Evolutionary conservation across 495 filamentous ascomycete genomes (phyloP).

Genomic region (Penicillium ochrochloron): DNA sequence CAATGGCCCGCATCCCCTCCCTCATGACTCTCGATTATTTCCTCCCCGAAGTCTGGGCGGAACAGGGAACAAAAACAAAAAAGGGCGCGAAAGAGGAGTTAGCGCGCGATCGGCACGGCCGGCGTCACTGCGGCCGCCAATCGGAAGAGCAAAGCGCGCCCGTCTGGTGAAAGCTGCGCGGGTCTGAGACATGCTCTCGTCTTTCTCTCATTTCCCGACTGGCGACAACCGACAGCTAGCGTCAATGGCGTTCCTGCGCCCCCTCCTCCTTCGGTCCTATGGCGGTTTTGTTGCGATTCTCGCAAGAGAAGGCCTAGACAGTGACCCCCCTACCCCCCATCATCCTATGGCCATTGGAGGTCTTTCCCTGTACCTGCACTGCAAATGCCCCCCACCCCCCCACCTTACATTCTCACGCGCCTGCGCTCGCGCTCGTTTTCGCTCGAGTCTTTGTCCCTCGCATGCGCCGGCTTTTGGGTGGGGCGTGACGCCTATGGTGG

Average conservation of each 20-base stretch:
- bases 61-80: conserved; percentile 20
- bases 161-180: conserved; percentile 28
- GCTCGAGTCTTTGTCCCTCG: neutral
- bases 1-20: neutral
- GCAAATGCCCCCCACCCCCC: neutral
- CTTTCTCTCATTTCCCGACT: conserved; percentile 17
- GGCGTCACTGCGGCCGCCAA: conserved; percentile 36
- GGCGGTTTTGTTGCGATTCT: neutral
- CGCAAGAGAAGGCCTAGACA: too few relatives aligned
- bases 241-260: conserved; percentile 7
- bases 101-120: conserved; percentile 52
- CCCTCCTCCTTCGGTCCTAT: neutral
- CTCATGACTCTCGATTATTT: neutral
- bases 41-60: neutral
- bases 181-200: conserved; percentile 34
- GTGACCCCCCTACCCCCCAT: too few relatives aligned
- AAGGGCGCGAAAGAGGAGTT: conserved; percentile 32
- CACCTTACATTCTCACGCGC: conserved; percentile 29
- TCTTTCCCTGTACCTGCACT: neutral
- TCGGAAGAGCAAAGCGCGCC: conserved; percentile 34
- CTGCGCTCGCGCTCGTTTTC: conserved; percentile 8
- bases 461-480: neutral
- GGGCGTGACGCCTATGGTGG: conserved; percentile 12
- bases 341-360: neutral
- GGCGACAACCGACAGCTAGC: conserved; percentile 1